These are phyloP conservation scores for Roridomyces roridus DNA, from an alignment of 768 basidiomycete genomes.

Conservation along the genomic window DNA sequence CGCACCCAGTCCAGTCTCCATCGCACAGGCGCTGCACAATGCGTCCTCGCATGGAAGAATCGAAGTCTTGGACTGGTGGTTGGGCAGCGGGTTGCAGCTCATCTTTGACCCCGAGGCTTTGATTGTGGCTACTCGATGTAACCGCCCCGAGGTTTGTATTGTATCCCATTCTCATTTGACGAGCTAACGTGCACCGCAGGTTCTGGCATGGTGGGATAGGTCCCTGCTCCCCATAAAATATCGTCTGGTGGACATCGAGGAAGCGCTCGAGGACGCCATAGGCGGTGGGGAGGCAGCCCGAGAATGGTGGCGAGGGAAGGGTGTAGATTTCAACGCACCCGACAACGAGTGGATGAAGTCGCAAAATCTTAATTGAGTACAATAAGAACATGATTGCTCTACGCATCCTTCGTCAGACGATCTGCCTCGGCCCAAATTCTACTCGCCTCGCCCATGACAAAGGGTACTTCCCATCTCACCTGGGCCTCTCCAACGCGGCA, in stretches of 20 bases:
- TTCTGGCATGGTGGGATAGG: constrained; percentile 89
- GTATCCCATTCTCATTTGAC: too few relatives aligned
- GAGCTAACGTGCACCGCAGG: constrained; percentile 28
- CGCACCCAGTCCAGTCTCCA: constrained; percentile 56
- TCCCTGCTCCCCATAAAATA: constrained; percentile 83
- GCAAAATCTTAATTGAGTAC: constrained; percentile 67
- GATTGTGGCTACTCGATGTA: constrained; percentile 80
- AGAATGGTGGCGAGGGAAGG: constrained; percentile 82
- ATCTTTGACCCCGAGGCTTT: constrained; percentile 84
- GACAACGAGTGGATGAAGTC: constrained; percentile 91
- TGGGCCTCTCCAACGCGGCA: not conserved
- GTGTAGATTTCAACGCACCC: constrained; percentile 83
- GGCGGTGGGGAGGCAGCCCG: constrained; percentile 79
- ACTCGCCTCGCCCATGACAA: constrained; percentile 27
- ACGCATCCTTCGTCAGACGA: constrained; percentile 2
- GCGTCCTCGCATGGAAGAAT: constrained; percentile 77
- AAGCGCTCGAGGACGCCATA: constrained; percentile 87
- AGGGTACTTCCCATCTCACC: constrained; percentile 29
- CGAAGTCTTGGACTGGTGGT: constrained; percentile 83
- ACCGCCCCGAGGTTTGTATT: constrained; percentile 59
- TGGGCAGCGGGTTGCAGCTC: constrained; percentile 74
- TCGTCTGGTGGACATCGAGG: constrained; percentile 91
- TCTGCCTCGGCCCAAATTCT: constrained; percentile 11
- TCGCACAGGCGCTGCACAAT: constrained; percentile 76
- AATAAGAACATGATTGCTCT: not conserved